Conservation (phyloP, 768 basidiomycete species). For the Russula vinacea region DNA sequence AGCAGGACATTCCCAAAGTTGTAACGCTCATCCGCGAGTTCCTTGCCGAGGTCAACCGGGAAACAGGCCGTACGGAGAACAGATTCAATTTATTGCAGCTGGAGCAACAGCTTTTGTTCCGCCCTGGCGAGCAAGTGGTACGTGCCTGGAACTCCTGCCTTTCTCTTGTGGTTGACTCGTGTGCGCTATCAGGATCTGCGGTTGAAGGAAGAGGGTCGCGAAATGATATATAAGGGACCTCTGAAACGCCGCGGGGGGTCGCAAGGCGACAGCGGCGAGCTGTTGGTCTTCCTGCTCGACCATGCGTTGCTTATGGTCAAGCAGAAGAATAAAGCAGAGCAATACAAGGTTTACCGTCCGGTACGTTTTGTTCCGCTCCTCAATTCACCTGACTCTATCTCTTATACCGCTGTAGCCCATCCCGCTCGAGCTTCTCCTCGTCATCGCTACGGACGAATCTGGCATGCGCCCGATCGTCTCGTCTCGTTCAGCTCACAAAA, state of each 20-base stretch:
- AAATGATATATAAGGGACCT: slow-evolving; percentile 87
- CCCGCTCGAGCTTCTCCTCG: slow-evolving; percentile 85
- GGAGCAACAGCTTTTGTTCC: slow-evolving; percentile 86
- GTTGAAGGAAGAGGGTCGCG: slow-evolving; percentile 80
- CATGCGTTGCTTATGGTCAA: slow-evolving; percentile 95
- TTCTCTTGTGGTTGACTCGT: background rate
- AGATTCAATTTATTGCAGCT: slow-evolving; percentile 93
- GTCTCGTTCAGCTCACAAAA: slow-evolving; percentile 45
- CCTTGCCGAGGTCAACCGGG: slow-evolving; percentile 82
- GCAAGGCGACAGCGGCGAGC: slow-evolving; percentile 77
- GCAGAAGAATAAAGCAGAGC: slow-evolving; percentile 87
- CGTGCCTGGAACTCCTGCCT: slow-evolving; percentile 35
- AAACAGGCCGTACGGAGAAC: slow-evolving; percentile 95
- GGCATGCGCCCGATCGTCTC: slow-evolving; percentile 32
- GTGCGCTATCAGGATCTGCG: slow-evolving; percentile 65
- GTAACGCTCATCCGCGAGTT: slow-evolving; percentile 77
- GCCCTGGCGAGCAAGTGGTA: slow-evolving; percentile 87
- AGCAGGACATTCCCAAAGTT: slow-evolving; percentile 69
- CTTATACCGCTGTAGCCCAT: slow-evolving; percentile 62
- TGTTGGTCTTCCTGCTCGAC: slow-evolving; percentile 94
- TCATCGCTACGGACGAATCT: slow-evolving; percentile 72
- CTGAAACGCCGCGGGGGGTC: slow-evolving; percentile 79
- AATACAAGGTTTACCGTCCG: slow-evolving; percentile 88
- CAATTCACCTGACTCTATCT: slow-evolving; percentile 11
- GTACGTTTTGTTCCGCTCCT: slow-evolving; percentile 46